Conservation (phyloP, 2,329 filamentous ascomycete genomes). For the Alternaria infectoria region DNA sequence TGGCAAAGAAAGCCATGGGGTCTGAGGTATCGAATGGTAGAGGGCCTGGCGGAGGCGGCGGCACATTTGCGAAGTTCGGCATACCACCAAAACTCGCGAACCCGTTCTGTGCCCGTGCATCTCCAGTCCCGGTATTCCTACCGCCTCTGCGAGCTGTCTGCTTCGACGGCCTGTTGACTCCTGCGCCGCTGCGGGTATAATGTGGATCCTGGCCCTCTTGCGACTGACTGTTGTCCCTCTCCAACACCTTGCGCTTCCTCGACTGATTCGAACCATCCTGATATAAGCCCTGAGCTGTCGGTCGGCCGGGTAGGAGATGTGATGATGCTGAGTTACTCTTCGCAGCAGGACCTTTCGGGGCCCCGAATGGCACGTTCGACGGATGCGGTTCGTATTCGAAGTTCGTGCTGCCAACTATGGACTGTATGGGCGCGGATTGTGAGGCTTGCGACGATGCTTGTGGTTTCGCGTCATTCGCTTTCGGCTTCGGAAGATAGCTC, state of each 20-base stretch:
- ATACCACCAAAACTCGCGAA: slow-evolving; percentile 13
- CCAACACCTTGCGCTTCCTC: slow-evolving; percentile 64
- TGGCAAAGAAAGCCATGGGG: slow-evolving; percentile 67
- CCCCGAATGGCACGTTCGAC: slow-evolving; percentile 25
- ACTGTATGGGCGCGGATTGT: slow-evolving; percentile 30
- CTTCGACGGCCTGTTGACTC: slow-evolving; percentile 52
- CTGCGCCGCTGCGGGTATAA: slow-evolving; percentile 35
- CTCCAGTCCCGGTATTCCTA: slow-evolving; percentile 13
- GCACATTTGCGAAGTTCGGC: slow-evolving; percentile 34
- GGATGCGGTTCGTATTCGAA: slow-evolving; percentile 25
- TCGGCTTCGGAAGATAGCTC: slow-evolving; percentile 37
- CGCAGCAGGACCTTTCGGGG: slow-evolving; percentile 32
- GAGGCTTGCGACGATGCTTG: not conserved
- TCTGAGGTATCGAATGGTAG: slow-evolving; percentile 64
- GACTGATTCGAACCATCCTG: slow-evolving; percentile 36
- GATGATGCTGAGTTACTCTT: slow-evolving; percentile 11
- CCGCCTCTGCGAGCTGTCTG: slow-evolving; percentile 65
- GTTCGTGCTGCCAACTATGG: slow-evolving; percentile 30
- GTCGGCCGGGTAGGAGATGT: slow-evolving; percentile 20
- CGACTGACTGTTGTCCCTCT: slow-evolving; percentile 57
- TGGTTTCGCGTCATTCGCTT: slow-evolving; percentile 3
- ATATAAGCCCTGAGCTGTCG: slow-evolving; percentile 8
- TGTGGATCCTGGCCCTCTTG: slow-evolving; percentile 50
- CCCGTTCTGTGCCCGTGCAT: slow-evolving; percentile 11
- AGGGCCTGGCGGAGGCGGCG: slow-evolving; percentile 54